Percentiles rank a stretch among this genome's conserved stretches.
Evolutionary conservation across 1,139 yeast species (phyloP).

Genomic region (Kodamaea sp.): DNA sequence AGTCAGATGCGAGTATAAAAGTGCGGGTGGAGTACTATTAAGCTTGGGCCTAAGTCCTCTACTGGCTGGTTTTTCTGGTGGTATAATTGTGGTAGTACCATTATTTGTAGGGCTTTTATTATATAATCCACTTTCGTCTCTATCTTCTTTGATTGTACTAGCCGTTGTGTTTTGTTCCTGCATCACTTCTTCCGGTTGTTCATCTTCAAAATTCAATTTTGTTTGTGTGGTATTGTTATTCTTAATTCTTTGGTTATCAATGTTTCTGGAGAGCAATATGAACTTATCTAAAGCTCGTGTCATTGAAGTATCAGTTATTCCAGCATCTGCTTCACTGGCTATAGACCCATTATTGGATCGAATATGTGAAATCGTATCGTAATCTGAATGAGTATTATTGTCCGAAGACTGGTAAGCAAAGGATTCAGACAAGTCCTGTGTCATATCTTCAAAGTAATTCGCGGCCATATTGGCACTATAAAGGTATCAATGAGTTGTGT

Average conservation of each 20-base stretch:
- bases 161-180: background rate
- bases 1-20: slow-evolving; percentile 31
- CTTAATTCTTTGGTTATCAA: slow-evolving; percentile 6
- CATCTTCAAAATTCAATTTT: too few relatives aligned
- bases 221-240: background rate
- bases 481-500: background rate
- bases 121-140: background rate
- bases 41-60: slow-evolving; percentile 10
- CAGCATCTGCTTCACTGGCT: background rate
- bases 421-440: slow-evolving; percentile 8
- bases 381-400: slow-evolving; percentile 4
- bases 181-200: too few relatives aligned
- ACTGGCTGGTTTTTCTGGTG: slow-evolving; percentile 5
- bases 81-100: slow-evolving; percentile 9
- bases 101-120: background rate
- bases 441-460: slow-evolving; percentile 4
- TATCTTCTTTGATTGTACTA: background rate
- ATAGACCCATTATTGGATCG: too few relatives aligned
- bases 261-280: slow-evolving; percentile 4
- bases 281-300: slow-evolving; percentile 5
- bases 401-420: slow-evolving; percentile 9
- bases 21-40: slow-evolving; percentile 8
- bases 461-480: slow-evolving; percentile 1
- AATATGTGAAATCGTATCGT: background rate
- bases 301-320: background rate